A percentile compares a stretch with the other conserved stretches of the same genome.
Conservation (phyloP, 768 basidiomycete genomes). For the Boletales sp. region DNA sequence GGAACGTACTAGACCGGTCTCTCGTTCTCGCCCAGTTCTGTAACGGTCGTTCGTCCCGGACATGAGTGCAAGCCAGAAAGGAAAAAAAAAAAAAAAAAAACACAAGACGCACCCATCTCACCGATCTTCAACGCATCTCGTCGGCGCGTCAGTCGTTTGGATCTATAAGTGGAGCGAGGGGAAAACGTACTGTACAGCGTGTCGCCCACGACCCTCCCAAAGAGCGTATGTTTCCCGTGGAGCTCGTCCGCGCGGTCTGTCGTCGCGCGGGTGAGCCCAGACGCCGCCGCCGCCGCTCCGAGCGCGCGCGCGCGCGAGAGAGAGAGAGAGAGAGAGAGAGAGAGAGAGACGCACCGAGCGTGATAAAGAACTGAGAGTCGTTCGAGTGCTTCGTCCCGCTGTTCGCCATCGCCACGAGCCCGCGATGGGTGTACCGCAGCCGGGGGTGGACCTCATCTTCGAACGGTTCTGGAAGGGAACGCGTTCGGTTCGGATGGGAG, state of each 20-base stretch:
- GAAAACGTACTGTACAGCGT: conserved; percentile 76
- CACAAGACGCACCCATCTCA: conserved; percentile 62
- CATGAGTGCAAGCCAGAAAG: background rate
- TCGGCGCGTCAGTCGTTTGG: background rate
- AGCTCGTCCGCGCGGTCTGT: conserved; percentile 90
- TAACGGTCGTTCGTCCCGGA: background rate
- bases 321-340: no score
- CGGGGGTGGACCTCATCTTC: conserved; percentile 94
- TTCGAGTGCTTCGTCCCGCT: conserved; percentile 84
- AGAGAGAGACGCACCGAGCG: conserved; percentile 67
- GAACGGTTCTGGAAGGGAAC: conserved; percentile 65
- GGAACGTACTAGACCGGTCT: conserved; percentile 73
- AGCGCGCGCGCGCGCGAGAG: no score
- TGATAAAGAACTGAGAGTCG: conserved; percentile 94
- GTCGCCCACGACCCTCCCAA: conserved; percentile 86
- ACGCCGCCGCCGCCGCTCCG: no score
- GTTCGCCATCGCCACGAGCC: conserved; percentile 93
- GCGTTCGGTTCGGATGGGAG: no score
- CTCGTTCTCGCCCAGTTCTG: conserved; percentile 72
- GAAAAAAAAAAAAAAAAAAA: background rate
- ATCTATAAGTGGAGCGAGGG: background rate
- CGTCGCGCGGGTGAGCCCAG: background rate
- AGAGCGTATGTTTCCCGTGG: conserved; percentile 92
- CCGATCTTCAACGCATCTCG: conserved; percentile 91
- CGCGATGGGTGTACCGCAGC: conserved; percentile 84